phyloP scores from a whole-genome alignment of 106 monocot genomes.

The Dendrobium huoshanense region DNA sequence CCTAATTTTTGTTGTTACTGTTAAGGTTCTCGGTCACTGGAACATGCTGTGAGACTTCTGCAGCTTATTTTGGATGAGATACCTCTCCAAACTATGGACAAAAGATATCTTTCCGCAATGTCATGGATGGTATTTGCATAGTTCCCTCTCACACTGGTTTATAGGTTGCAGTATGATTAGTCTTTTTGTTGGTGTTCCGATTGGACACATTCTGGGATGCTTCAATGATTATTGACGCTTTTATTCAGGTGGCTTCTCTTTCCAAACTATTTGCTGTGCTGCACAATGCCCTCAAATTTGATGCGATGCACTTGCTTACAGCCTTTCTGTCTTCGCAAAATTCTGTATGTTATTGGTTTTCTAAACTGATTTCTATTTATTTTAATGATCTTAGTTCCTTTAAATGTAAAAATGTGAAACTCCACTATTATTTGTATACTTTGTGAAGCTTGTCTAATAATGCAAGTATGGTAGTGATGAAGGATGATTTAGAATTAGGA shows the following conservation, averaged over 20 bases:
- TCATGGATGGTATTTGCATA: conserved; percentile 51
- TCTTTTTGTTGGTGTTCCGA: conserved; percentile 1
- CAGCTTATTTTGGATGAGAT: conserved; percentile 49
- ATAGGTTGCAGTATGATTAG: not conserved
- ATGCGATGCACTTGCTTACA: conserved; percentile 75
- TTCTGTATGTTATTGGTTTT: conserved; percentile 29
- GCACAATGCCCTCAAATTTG: conserved; percentile 82
- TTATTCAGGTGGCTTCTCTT: conserved; percentile 57
- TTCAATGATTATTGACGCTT: conserved; percentile 13
- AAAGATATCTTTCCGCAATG: conserved; percentile 35
- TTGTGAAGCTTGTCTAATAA: not conserved
- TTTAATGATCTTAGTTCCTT: not conserved
- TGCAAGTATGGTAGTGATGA: not conserved
- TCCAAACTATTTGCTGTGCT: conserved; percentile 77
- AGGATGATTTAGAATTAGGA: not conserved
- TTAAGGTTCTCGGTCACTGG: conserved; percentile 58
- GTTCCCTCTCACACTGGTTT: not conserved
- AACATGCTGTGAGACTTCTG: conserved; percentile 61
- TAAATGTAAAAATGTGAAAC: not conserved
- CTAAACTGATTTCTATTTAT: not conserved
- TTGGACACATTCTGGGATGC: not conserved
- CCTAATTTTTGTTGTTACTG: not conserved
- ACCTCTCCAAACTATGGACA: conserved; percentile 24
- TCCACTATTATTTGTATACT: not conserved
- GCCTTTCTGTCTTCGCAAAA: conserved; percentile 52